Percentiles rank a stretch among this genome's conserved stretches.
Conservation (phyloP, 2,329 filamentous ascomycete species). For the Hawksworthiomyces lignivorus region DNA sequence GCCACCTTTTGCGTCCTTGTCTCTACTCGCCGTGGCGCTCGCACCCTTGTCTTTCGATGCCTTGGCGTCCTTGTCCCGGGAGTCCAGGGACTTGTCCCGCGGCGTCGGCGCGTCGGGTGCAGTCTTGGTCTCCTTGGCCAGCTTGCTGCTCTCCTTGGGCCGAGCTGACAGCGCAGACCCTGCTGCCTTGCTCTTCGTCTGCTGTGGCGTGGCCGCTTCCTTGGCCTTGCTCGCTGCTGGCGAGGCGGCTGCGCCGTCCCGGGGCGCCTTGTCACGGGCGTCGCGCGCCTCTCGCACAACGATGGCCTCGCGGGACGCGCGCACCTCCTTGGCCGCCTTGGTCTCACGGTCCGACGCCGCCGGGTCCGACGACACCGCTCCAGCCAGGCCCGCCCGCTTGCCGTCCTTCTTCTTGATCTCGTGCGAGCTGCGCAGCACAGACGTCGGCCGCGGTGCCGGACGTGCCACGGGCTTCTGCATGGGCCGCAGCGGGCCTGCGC, state of each 20-base stretch:
- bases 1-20: constrained; percentile 1
- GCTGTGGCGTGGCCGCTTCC: no score
- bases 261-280: background rate
- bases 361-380: background rate
- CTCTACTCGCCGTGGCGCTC: constrained; percentile 10
- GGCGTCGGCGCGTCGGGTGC: constrained; percentile 12
- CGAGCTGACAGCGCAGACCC: constrained; percentile 4
- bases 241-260: background rate
- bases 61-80: background rate
- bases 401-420: constrained; percentile 13
- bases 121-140: constrained; percentile 10
- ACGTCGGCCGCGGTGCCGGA: constrained; percentile 7
- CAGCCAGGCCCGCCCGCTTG: background rate
- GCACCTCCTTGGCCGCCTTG: constrained; percentile 1
- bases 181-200: constrained; percentile 7
- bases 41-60: background rate
- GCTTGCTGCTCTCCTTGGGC: constrained; percentile 13
- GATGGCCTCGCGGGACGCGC: constrained; percentile 5
- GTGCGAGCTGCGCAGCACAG: constrained; percentile 10
- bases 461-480: constrained; percentile 12
- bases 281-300: constrained; percentile 9
- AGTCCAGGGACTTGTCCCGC: no score
- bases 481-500: constrained; percentile 11
- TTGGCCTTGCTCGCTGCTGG: no score
- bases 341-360: constrained; percentile 12